Evolutionary conservation across 352 stramenopile genomes (phyloP).

Genomic region (Phytopythium chamaehyphon): DNA sequence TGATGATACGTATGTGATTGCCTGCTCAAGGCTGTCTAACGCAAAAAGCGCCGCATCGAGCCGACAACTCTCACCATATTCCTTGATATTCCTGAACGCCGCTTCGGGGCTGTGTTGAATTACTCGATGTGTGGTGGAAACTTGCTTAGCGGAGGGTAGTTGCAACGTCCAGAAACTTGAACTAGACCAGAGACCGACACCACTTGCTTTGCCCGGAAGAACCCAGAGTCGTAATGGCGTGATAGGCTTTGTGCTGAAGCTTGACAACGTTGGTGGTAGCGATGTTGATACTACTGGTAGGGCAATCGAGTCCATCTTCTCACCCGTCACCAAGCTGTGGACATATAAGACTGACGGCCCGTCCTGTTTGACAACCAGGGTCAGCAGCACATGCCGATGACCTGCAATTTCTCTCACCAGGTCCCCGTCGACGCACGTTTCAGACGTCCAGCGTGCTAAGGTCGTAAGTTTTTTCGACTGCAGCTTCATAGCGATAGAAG

Average conservation of each 20-base stretch:
- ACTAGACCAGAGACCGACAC: constrained; percentile 48
- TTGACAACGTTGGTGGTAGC: neutral
- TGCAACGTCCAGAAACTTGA: constrained; percentile 66
- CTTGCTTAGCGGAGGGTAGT: constrained; percentile 38
- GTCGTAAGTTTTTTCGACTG: constrained; percentile 17
- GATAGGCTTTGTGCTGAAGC: constrained; percentile 3
- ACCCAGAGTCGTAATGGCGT: constrained; percentile 41
- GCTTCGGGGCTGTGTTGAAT: constrained; percentile 17
- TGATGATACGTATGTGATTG: constrained; percentile 8
- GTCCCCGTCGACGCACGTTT: constrained; percentile 1
- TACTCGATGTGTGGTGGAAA: constrained; percentile 16
- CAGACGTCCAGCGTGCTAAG: constrained; percentile 18
- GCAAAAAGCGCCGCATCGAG: constrained; percentile 59
- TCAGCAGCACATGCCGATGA: constrained; percentile 45
- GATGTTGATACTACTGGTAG: constrained; percentile 16
- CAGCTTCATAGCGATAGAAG: neutral
- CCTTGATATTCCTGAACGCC: constrained; percentile 36
- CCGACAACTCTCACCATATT: constrained; percentile 47
- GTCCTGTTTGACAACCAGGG: constrained; percentile 4
- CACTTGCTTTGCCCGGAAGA: constrained; percentile 39
- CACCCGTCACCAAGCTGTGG: constrained; percentile 53
- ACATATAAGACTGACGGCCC: constrained; percentile 19
- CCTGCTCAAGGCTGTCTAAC: constrained; percentile 53
- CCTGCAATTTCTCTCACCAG: constrained; percentile 18
- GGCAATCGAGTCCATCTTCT: constrained; percentile 26